A percentile compares a stretch with the other conserved stretches of the same genome.
These are phyloP conservation scores for Inga leiocalycina DNA, from an alignment of 306 rosid species.

Conservation along the genomic window DNA sequence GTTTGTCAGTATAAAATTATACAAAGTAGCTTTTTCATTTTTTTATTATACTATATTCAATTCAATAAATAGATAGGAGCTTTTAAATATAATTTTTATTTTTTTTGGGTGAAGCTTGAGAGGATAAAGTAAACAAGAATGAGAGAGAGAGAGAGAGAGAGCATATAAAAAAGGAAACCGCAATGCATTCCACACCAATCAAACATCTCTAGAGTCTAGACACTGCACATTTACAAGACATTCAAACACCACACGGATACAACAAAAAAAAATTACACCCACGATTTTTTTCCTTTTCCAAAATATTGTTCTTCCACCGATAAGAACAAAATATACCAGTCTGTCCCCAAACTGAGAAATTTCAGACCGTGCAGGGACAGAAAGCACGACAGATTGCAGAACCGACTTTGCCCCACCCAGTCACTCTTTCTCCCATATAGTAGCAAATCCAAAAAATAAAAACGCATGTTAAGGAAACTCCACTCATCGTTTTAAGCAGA, in stretches of 20 bases:
- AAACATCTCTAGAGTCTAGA: background rate
- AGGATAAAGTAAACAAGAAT: background rate
- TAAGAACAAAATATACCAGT: background rate
- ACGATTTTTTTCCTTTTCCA: slow-evolving; percentile 8
- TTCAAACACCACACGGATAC: background rate
- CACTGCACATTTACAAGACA: slow-evolving; percentile 41
- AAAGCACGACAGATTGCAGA: slow-evolving; percentile 17
- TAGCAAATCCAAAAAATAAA: slow-evolving; percentile 36
- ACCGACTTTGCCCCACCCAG: background rate
- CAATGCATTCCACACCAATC: background rate
- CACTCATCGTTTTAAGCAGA: slow-evolving; percentile 14
- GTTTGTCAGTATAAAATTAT: no score
- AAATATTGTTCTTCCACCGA: slow-evolving; percentile 18
- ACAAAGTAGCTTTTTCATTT: no score
- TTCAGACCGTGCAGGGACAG: slow-evolving; percentile 21
- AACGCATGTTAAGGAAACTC: slow-evolving; percentile 30
- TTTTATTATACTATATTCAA: no score
- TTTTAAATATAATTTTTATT: no score
- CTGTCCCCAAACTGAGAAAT: slow-evolving; percentile 28
- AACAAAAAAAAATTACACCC: slow-evolving; percentile 14
- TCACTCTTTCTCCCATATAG: slow-evolving; percentile 10
- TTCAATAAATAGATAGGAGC: no score
- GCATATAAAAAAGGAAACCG: background rate
- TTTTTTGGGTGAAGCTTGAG: background rate
- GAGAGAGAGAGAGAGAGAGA: no score